Evolutionary conservation across 1,284 basidiomycete genomes (phyloP), one percentile per base, ranked within the genome.

Genomic region (Melanopsichium pennsylvanicum): DNA sequence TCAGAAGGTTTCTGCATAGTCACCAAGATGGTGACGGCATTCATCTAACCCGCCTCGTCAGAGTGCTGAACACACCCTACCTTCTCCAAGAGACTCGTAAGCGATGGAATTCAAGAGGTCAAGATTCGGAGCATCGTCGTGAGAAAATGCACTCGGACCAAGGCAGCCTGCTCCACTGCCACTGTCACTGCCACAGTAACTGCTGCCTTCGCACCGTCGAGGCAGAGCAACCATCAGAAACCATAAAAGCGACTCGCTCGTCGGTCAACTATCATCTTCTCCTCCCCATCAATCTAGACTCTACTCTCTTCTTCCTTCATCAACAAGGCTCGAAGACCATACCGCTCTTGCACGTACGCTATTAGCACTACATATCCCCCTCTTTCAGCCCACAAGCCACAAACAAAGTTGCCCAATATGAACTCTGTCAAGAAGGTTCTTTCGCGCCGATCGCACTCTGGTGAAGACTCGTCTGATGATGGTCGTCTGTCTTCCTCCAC

Each of bases 351-450:
- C 50, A 22, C 6, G 9, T 27, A 26, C 56, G 47, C 32, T 18
- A 22, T 16, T 27, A 25, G 21, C 41, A 26, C 35, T 33, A 22
- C 40, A 22, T 12, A 21, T 13, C 21, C 16, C 18, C 15, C 11
- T 22, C n/a, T n/a, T n/a, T n/a, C n/a, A n/a, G n/a, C n/a, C n/a
- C n/a, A n/a, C n/a, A n/a, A n/a, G n/a, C n/a, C n/a, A n/a, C n/a
- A n/a, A n/a, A n/a, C n/a, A n/a, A n/a, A n/a, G 27, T 15, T 18
- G 7, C 15, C 21, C 55, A 66, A 18, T 38, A 69, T 69, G 66
- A 69, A 69, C 55, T 39, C 66, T 29, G 59, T 69, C 34, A 69
- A 63, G 55, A 69, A 69, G 57, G 66, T 63, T 40, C 55, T 69
- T 33, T 62, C 58, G 27, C 54, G 55, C 16, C 40, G 36, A 40